phyloP scores from a whole-genome alignment of 495 filamentous ascomycete genomes.

The Tirmania nivea region DNA sequence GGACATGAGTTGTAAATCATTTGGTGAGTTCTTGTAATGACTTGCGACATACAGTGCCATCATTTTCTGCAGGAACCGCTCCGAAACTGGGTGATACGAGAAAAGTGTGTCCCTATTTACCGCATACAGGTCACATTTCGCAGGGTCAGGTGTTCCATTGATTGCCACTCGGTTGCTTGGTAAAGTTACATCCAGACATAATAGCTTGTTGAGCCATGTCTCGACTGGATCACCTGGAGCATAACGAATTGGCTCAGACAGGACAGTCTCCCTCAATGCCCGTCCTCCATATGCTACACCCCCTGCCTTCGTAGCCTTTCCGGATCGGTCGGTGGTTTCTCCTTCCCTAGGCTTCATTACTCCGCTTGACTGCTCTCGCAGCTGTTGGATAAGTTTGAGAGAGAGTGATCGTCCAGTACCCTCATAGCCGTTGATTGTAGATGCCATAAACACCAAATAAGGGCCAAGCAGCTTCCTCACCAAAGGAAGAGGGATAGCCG shows the following conservation, averaged over 20 bases:
- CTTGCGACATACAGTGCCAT: slow-evolving; percentile 94
- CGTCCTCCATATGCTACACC: slow-evolving; percentile 43
- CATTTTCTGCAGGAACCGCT: slow-evolving; percentile 94
- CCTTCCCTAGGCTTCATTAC: slow-evolving; percentile 34
- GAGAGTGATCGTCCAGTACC: slow-evolving; percentile 90
- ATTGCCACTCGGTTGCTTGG: slow-evolving; percentile 51
- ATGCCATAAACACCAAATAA: slow-evolving; percentile 99
- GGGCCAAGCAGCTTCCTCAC: slow-evolving; percentile 89
- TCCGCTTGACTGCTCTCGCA: slow-evolving; percentile 72
- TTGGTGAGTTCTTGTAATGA: slow-evolving; percentile 96
- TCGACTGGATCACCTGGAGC: slow-evolving; percentile 78
- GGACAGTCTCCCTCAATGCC: slow-evolving; percentile 76
- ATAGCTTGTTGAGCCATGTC: slow-evolving; percentile 83
- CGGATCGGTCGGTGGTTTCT: slow-evolving; percentile 50
- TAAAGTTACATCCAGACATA: slow-evolving; percentile 81
- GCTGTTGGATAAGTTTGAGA: slow-evolving; percentile 89
- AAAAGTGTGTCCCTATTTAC: slow-evolving; percentile 96
- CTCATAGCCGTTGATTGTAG: slow-evolving; percentile 97
- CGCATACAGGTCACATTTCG: slow-evolving; percentile 68
- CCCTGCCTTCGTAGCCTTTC: slow-evolving; percentile 40
- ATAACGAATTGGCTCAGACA: slow-evolving; percentile 87
- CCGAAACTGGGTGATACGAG: slow-evolving; percentile 90
- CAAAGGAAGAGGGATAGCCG: slow-evolving; percentile 81
- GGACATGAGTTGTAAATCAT: slow-evolving; percentile 92
- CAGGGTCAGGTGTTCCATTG: slow-evolving; percentile 72